Base-by-base conservation (phyloP, 2,329 filamentous ascomycete genomes). In the Fusarium mexicanum region DNA sequence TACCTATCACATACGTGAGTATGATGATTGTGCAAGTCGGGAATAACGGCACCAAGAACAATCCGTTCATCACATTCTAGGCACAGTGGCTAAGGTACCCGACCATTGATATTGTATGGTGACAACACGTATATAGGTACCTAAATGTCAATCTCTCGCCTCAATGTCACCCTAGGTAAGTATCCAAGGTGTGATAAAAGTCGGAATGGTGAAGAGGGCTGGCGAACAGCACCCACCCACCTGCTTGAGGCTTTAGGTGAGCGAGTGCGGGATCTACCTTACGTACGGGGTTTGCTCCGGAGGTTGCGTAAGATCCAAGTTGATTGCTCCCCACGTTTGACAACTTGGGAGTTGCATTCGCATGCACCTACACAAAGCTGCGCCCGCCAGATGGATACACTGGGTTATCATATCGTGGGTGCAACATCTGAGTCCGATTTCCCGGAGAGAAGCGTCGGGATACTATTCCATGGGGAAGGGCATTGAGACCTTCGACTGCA, bases 1-100 rank as follows among this genome's bases (percentile, higher is more conserved):
- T 48, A 33, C 33, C 33, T 33, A n/a, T 18, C 50, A 57, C 48
- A 31, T 66, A 57, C 53, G 62, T 65, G 59, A 55, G 18, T 37
- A 60, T 55, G 46, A 50, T 41, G 55, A 51, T 48, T 64, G 51
- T 41, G 54, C 26, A 51, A 64, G 40, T 61, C 51, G 65, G 51
- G 67, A 65, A 67, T 24, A 50, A 60, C 62, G 65, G 60, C 46
- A 61, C 54, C 46, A 50, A 65, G 44, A 58, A 67, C 70, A 60
- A 59, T 31, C 46, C 11, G 31, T 53, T 50, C 31, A 50, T 51
- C 24, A 18, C 33, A 18, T 37, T 44, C 38, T 38, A 35, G 40
- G 44, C 41, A 38, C n/a, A 31, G 35, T 67, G 67, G 71, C 29
- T 60, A 64, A 48, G 44, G 67, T 72, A 58, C 44, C 63, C 59